Percentiles rank a stretch among this genome's conserved stretches.
phyloP scores from a whole-genome alignment of 495 filamentous ascomycete species.

The Pyrenopolyporus hunteri region DNA sequence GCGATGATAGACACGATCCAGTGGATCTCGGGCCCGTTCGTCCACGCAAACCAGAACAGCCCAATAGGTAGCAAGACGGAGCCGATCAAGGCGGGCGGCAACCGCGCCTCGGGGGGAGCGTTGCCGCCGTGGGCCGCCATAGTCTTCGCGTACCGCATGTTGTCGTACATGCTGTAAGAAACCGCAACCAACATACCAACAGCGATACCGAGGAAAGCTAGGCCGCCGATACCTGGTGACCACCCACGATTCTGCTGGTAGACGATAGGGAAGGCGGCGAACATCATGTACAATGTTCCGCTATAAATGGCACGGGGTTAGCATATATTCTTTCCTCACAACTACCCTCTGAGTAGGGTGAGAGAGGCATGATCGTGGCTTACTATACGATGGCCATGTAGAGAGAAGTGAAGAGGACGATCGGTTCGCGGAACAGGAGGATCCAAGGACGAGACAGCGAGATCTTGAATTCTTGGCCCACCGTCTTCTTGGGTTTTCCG shows the following conservation, averaged over 20 bases:
- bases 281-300: conserved; percentile 87
- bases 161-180: conserved; percentile 69
- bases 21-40: conserved; percentile 53
- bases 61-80: conserved; percentile 57
- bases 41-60: conserved; percentile 70
- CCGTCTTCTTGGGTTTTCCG: conserved; percentile 60
- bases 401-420: conserved; percentile 77
- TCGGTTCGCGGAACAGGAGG: conserved; percentile 80
- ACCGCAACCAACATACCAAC: conserved; percentile 77
- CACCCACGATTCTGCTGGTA: conserved; percentile 76
- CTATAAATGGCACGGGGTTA: conserved; percentile 17
- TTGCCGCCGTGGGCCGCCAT: conserved; percentile 57
- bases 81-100: conserved; percentile 76
- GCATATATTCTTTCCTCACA: neutral
- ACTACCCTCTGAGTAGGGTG: conserved; percentile 45
- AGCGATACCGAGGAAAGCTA: conserved; percentile 80
- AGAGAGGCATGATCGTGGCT: no score
- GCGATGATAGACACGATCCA: conserved; percentile 60
- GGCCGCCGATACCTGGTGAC: conserved; percentile 71
- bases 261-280: conserved; percentile 85
- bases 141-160: conserved; percentile 63
- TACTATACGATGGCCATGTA: conserved; percentile 76
- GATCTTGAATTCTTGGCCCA: conserved; percentile 53
- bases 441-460: conserved; percentile 72
- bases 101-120: conserved; percentile 76